Evolutionary conservation across 331 rosid genomes (phyloP).

Genomic region (Malus hybrid): DNA sequence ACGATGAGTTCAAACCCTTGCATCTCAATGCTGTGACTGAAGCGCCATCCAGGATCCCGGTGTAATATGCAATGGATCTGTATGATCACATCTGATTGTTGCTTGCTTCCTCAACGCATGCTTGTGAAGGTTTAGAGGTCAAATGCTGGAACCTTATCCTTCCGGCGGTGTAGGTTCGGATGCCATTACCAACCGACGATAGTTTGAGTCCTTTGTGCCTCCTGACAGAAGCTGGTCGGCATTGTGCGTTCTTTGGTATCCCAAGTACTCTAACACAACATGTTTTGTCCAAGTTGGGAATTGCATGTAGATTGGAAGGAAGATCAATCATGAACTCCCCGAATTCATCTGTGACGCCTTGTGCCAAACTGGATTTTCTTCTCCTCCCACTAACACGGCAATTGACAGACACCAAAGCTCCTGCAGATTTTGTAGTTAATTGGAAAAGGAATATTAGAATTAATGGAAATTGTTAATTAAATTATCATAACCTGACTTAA

Average conservation of each 20-base stretch:
- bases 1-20: slow-evolving; percentile 10
- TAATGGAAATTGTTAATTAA: background rate
- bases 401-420: slow-evolving; percentile 51
- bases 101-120: slow-evolving; percentile 17
- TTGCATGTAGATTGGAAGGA: slow-evolving; percentile 74
- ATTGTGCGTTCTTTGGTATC: slow-evolving; percentile 47
- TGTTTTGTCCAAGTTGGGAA: slow-evolving; percentile 52
- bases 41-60: slow-evolving; percentile 57
- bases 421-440: slow-evolving; percentile 29
- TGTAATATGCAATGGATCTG: background rate
- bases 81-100: slow-evolving; percentile 7
- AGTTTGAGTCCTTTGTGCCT: slow-evolving; percentile 37
- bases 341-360: slow-evolving; percentile 52
- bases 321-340: slow-evolving; percentile 81
- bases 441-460: background rate
- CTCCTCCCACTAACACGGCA: slow-evolving; percentile 38
- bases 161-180: slow-evolving; percentile 68
- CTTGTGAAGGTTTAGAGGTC: slow-evolving; percentile 24
- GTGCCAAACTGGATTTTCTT: slow-evolving; percentile 29
- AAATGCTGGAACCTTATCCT: slow-evolving; percentile 44
- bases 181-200: slow-evolving; percentile 67
- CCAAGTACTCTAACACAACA: slow-evolving; percentile 44
- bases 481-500: background rate
- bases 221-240: slow-evolving; percentile 39
- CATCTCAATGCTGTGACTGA: slow-evolving; percentile 71